Conservation (phyloP, 768 basidiomycete species). For the Auricularia sp. region DNA sequence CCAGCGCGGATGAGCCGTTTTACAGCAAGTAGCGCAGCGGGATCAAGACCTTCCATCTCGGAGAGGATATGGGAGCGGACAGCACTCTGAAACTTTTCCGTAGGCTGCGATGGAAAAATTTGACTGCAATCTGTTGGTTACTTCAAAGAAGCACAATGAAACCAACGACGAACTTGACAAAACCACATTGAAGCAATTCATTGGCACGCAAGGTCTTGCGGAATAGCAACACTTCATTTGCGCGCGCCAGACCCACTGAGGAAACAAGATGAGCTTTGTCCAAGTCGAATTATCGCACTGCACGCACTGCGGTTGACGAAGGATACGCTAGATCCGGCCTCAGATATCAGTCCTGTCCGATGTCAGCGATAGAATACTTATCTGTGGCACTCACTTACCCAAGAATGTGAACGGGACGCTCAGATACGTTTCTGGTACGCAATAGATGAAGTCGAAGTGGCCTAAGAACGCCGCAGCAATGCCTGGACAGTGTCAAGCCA, state of each 20-base stretch:
- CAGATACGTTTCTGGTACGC: slow-evolving; percentile 49
- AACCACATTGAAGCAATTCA: slow-evolving; percentile 49
- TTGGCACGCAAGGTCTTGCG: slow-evolving; percentile 54
- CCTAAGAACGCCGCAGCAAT: slow-evolving; percentile 67
- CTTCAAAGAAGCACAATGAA: background rate
- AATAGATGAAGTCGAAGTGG: slow-evolving; percentile 67
- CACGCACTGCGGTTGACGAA: slow-evolving; percentile 55
- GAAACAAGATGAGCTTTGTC: background rate
- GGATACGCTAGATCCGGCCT: slow-evolving; percentile 59
- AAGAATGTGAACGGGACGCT: slow-evolving; percentile 60
- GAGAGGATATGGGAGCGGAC: slow-evolving; percentile 39
- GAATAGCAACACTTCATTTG: slow-evolving; percentile 62
- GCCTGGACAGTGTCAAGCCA: slow-evolving; percentile 26
- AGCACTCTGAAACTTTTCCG: slow-evolving; percentile 41
- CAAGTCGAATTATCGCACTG: no score
- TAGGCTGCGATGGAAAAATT: slow-evolving; percentile 45
- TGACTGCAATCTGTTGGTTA: slow-evolving; percentile 27
- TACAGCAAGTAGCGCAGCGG: slow-evolving; percentile 38
- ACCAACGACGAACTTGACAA: slow-evolving; percentile 42
- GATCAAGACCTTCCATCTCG: slow-evolving; percentile 52
- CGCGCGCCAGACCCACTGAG: slow-evolving; percentile 56
- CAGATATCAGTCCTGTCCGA: slow-evolving; percentile 46
- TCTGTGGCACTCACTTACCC: slow-evolving; percentile 22
- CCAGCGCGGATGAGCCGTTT: slow-evolving; percentile 46
- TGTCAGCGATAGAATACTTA: slow-evolving; percentile 3